phyloP scores from a whole-genome alignment of 2,329 filamentous ascomycete species.

The Fusarium domesticum region DNA sequence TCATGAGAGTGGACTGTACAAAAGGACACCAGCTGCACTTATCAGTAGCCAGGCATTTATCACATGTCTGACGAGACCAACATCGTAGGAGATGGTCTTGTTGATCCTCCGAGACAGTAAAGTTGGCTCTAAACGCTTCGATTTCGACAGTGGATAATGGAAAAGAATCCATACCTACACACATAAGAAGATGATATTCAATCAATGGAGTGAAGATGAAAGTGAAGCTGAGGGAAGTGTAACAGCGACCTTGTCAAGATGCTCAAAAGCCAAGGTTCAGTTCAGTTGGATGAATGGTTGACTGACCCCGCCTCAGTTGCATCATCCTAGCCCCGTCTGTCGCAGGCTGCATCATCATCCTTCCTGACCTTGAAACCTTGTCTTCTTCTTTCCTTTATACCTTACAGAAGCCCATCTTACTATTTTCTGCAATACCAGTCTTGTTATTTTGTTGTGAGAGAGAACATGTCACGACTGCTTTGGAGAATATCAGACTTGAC shows the following conservation, averaged over 20 bases:
- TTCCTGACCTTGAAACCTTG: not conserved
- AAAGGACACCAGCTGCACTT: constrained; percentile 54
- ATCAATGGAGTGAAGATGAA: not conserved
- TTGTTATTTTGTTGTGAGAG: too few relatives aligned
- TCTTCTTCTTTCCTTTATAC: not conserved
- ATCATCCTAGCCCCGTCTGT: not conserved
- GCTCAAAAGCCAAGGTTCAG: too few relatives aligned
- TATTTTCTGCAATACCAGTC: too few relatives aligned
- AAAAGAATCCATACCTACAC: constrained; percentile 10
- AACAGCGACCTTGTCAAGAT: too few relatives aligned
- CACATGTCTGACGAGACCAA: constrained; percentile 51
- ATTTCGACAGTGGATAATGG: constrained; percentile 8
- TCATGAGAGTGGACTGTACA: constrained; percentile 35
- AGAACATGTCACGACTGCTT: too few relatives aligned
- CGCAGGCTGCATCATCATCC: not conserved
- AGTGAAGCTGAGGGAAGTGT: not conserved
- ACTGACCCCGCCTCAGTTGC: not conserved
- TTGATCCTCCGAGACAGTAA: constrained; percentile 28
- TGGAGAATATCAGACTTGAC: too few relatives aligned
- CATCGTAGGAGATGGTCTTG: constrained; percentile 46
- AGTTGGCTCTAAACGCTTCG: constrained; percentile 28
- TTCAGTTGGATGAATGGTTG: too few relatives aligned
- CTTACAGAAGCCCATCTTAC: not conserved
- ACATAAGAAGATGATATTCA: not conserved
- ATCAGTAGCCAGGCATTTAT: constrained; percentile 41